Conservation (phyloP, 257 asterid species). For the Scutellaria barbata region DNA sequence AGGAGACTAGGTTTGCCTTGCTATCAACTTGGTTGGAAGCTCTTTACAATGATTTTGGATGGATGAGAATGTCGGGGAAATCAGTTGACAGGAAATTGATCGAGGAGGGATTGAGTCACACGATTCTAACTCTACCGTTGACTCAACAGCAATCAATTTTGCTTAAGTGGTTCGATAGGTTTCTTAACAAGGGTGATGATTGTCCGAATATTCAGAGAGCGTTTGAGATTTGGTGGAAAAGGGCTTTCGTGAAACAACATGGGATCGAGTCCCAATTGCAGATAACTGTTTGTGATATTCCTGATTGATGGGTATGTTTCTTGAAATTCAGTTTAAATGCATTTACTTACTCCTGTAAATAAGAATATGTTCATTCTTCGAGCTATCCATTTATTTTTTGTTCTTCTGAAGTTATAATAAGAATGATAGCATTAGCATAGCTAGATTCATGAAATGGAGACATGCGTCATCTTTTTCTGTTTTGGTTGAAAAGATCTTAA, state of each 20-base stretch:
- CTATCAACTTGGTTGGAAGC: slow-evolving; percentile 91
- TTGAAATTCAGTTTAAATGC: slow-evolving; percentile 27
- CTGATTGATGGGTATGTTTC: slow-evolving; percentile 46
- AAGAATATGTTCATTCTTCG: slow-evolving; percentile 25
- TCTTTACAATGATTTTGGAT: slow-evolving; percentile 81
- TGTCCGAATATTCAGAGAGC: slow-evolving; percentile 93
- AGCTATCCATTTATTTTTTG: slow-evolving; percentile 19
- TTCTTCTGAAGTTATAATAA: slow-evolving; percentile 21
- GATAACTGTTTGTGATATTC: slow-evolving; percentile 65
- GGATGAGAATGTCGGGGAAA: slow-evolving; percentile 81
- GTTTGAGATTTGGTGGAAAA: slow-evolving; percentile 94
- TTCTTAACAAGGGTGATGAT: slow-evolving; percentile 83
- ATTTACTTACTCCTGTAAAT: slow-evolving; percentile 26
- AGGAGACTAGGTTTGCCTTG: slow-evolving; percentile 60
- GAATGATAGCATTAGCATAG: background rate
- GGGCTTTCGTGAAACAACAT: slow-evolving; percentile 77
- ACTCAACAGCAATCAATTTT: slow-evolving; percentile 72
- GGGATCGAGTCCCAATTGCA: slow-evolving; percentile 62
- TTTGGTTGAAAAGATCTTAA: background rate
- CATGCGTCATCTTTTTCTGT: background rate
- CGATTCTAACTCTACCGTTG: slow-evolving; percentile 77
- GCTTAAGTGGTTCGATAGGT: slow-evolving; percentile 81
- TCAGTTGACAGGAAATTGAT: slow-evolving; percentile 70
- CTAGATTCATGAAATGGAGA: background rate
- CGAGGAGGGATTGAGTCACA: slow-evolving; percentile 85